These are phyloP conservation scores for Ceratobasidium theobromae DNA, from an alignment of 1,284 basidiomycete species.

Conservation along the genomic window DNA sequence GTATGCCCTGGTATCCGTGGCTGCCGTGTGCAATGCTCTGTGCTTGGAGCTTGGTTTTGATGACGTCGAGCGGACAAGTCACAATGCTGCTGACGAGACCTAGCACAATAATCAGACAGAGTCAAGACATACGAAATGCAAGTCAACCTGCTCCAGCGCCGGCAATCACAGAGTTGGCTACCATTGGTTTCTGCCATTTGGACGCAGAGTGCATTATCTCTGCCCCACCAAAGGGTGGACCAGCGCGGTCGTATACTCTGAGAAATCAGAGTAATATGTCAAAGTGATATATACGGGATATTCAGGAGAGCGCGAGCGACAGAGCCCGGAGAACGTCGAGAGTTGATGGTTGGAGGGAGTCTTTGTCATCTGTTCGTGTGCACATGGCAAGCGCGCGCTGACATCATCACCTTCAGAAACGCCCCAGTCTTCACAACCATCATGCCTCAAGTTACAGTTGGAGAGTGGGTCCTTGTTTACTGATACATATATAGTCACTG, in stretches of 20 bases:
- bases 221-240: conserved; percentile 10
- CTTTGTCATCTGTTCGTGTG: not conserved
- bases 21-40: conserved; percentile 69
- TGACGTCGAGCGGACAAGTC: conserved; percentile 95
- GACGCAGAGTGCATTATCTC: conserved; percentile 31
- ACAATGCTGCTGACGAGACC: conserved; percentile 91
- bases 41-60: conserved; percentile 97
- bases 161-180: conserved; percentile 46
- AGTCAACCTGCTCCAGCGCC: conserved; percentile 62
- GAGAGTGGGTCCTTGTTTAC: not conserved
- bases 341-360: not conserved
- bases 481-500: not conserved
- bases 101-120: not conserved
- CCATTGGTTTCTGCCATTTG: conserved; percentile 30
- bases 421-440: conserved; percentile 3
- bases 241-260: too few species aligned
- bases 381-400: conserved; percentile 5
- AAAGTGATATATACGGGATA: too few species aligned
- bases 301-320: not conserved
- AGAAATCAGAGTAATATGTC: too few species aligned
- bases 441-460: conserved; percentile 7
- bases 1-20: conserved; percentile 71
- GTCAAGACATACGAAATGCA: not conserved
- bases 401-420: not conserved
- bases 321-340: not conserved